Base-by-base conservation (phyloP, 2,329 filamentous ascomycete species). In the Fusarium sp. region DNA sequence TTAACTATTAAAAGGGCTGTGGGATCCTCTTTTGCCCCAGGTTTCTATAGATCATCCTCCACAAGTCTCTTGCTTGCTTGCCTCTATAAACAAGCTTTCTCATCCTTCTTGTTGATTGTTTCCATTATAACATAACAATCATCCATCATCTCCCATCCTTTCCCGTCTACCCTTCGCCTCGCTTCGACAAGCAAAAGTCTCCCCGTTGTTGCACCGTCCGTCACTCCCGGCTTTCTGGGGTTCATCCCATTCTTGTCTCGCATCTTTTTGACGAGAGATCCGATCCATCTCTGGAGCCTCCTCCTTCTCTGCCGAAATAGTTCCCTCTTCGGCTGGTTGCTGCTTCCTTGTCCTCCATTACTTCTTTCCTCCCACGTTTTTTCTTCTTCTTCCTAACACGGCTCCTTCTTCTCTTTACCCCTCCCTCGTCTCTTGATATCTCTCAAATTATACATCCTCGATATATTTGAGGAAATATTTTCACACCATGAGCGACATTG, bases 401-500 rank as follows among this genome's bases (percentile, higher is more conserved):
- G 42, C 40, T 68, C 57, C 34, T 64, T 54, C 65, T 38, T 31
- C 58, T 42, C 9, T 36, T 53, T 62, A n/a, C 34, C 34, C 25
- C 25, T 8, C 25, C 53, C 38, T 46, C 18, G 42, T 4, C 42
- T 58, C 34, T 46, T 69, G 38, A 46, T 64, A 59, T 40, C 31
- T 33, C 50, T 27, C 16, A 25, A 33, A 31, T 29, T 29, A 29
- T 42, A 49, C 42, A 54, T 51, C 50, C 44, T 53, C 13, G 40
- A 54, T 51, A 29, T 58, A 9, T 27, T 33, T 23, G 23, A 44
- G 44, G 36, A 23, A 23, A 18, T 49, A 6, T 53, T 40, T 42
- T 57, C 40, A 77, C 40, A 77, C 36, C 62, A 80, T 79, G 78
- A 78, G 73, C 67, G 78, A 79, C 66, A 58, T 73, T 16, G 79